Percentiles rank a stretch among this genome's conserved stretches.
Conservation (phyloP, 176 grass and related monocot genomes). For the Oryza meyeriana region DNA sequence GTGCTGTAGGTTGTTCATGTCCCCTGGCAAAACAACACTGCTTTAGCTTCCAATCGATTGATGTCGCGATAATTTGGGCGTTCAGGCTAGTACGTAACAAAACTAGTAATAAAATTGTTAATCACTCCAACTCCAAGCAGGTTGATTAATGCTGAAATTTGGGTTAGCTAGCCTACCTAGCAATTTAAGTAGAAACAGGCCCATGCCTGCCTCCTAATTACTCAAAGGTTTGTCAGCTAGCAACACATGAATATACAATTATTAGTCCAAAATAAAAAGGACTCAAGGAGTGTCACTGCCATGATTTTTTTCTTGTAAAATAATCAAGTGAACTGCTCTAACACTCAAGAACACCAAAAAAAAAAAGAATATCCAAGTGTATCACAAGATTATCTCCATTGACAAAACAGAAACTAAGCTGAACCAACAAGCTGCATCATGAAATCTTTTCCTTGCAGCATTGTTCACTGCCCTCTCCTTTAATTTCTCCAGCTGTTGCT, state of each 20-base stretch:
- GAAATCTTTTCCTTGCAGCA: background rate
- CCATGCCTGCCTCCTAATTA: background rate
- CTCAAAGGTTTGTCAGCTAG: background rate
- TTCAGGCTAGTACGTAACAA: background rate
- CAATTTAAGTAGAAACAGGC: background rate
- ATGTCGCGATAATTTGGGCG: background rate
- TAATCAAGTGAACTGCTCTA: background rate
- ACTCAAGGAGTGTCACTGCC: background rate
- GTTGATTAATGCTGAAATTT: background rate
- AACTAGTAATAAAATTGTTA: background rate
- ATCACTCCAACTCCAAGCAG: background rate
- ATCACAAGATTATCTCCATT: background rate
- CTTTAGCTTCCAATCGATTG: background rate
- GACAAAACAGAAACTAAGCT: background rate
- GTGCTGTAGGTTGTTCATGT: background rate
- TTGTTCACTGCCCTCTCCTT: background rate
- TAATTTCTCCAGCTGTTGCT: background rate
- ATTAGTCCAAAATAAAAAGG: background rate
- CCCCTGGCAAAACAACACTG: background rate
- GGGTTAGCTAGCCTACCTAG: background rate
- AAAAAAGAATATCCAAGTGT: background rate
- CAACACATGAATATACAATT: background rate
- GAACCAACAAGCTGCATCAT: background rate
- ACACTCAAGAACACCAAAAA: background rate
- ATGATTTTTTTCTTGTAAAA: background rate